Conservation (phyloP, 2,329 filamentous ascomycete species). For the Corinectria fuckeliana region DNA sequence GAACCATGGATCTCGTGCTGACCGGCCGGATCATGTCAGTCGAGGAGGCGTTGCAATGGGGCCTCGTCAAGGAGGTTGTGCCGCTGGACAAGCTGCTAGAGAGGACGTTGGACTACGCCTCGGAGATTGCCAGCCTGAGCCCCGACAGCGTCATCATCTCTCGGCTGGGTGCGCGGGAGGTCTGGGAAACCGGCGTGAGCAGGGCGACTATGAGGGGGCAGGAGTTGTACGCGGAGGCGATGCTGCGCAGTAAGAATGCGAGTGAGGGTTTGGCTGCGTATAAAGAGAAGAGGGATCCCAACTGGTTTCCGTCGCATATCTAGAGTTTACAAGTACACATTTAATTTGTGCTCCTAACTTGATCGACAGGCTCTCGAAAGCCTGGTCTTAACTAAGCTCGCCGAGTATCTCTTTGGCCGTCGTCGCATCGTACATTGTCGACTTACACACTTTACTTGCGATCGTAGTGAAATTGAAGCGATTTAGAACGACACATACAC, state of each 20-base stretch:
- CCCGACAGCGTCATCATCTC: constrained; percentile 45
- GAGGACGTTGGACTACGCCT: constrained; percentile 40
- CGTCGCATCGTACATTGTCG: background rate
- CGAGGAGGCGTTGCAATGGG: constrained; percentile 43
- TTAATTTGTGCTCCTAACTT: background rate
- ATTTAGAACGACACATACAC: too few relatives aligned
- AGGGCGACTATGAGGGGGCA: constrained; percentile 44
- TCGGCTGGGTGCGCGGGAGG: constrained; percentile 41
- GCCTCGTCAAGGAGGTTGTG: constrained; percentile 39
- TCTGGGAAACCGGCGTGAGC: constrained; percentile 44
- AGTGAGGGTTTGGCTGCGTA: constrained; percentile 39
- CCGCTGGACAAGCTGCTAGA: constrained; percentile 39
- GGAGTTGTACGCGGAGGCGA: constrained; percentile 40
- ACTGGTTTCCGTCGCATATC: constrained; percentile 39
- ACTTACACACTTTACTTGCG: background rate
- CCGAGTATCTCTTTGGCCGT: too few relatives aligned
- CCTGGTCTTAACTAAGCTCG: too few relatives aligned
- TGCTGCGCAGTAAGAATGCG: constrained; percentile 40
- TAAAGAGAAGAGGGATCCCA: constrained; percentile 41
- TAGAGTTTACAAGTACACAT: constrained; percentile 22
- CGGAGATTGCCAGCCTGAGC: constrained; percentile 40
- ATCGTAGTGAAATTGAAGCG: background rate
- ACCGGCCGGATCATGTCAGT: constrained; percentile 36
- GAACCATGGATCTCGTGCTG: constrained; percentile 43
- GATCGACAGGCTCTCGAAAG: too few relatives aligned